Percentiles rank a stretch among this genome's conserved stretches.
Evolutionary conservation across 306 rosid species (phyloP).

Genomic region (Echinosophora koreensis): DNA sequence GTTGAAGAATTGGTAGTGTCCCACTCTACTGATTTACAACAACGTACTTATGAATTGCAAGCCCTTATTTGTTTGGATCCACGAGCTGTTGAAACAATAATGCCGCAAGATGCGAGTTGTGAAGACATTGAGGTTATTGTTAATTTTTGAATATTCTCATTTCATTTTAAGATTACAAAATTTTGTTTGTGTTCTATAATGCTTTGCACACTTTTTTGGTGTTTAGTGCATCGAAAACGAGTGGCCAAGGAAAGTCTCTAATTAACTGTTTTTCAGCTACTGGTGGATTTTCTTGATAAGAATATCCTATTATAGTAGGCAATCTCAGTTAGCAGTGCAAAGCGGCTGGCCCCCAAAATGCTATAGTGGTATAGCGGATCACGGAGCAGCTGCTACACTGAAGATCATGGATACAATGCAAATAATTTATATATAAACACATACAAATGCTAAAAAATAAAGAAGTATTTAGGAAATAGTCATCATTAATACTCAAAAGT

Average conservation of each 20-base stretch:
- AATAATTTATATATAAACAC: too few relatives aligned
- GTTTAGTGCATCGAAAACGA: background rate
- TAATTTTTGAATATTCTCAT: conserved; percentile 20
- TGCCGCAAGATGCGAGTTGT: conserved; percentile 82
- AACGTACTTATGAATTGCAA: conserved; percentile 92
- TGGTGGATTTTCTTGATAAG: background rate
- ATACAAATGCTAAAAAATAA: background rate
- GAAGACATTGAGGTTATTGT: conserved; percentile 81
- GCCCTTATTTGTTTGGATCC: conserved; percentile 69
- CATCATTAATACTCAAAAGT: background rate
- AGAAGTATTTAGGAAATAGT: background rate
- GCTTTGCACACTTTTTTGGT: background rate
- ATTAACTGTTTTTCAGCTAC: conserved; percentile 5
- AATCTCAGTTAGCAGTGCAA: background rate
- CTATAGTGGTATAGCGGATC: background rate
- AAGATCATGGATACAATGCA: too few relatives aligned
- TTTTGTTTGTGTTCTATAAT: background rate
- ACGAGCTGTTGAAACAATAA: conserved; percentile 64
- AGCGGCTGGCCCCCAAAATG: too few relatives aligned
- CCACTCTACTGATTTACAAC: conserved; percentile 90
- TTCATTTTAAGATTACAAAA: conserved; percentile 22
- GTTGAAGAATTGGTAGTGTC: conserved; percentile 84
- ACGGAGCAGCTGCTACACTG: background rate
- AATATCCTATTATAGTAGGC: background rate
- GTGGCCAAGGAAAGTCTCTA: background rate